Evolutionary conservation across 1,139 yeast genomes (phyloP), one percentile per base, ranked within the genome.

Genomic region (Eremothecium cymbalariae): DNA sequence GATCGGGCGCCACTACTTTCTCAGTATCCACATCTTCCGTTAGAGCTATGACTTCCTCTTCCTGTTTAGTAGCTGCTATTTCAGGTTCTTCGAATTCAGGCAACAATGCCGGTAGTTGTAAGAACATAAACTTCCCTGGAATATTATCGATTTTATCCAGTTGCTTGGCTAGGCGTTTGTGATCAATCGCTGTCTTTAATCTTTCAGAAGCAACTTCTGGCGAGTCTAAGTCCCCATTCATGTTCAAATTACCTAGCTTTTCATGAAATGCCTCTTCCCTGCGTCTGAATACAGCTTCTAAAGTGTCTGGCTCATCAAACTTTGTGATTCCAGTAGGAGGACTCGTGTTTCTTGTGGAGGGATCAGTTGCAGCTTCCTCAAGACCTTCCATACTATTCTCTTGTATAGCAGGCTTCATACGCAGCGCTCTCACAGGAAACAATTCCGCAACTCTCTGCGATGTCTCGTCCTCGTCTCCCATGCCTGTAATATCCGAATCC

Each of bases 91-190:
- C 57, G 41, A 77, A 77, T 8, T 60, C 45, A 0, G 95, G 95
- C 37, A 82, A 59, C 11, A 70, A 59, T 25, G 73, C 69, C 4
- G 95, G 95, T 39, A 86, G 61, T 52, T 86, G 95, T 47, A 85
- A 61, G 33, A 83, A 64, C 41, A 79, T 60, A 40, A 72, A 63
- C 41, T 62, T 57, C 29, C 67, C 65, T 18, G 65, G 54, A 19
- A 53, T 45, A 32, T 60, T 53, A 34, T 60, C 65, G 14, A 65
- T 50, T 18, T 51, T 57, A 13, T 46, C 40, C 8, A 55, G 40
- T 35, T 48, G 54, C 28, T 56, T 52, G 20, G 52, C 42, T 28
- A 65, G 58, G 9, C 55, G 57, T 32, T 43, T 51, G 36, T 64
- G 64, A 35, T 68, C 72, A 7, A 58, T 56, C 11, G 38, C 38